Evolutionary conservation across 176 grass and related monocot genomes (phyloP), one percentile per base, ranked within the genome.

Genomic region (Puya raimondii): DNA sequence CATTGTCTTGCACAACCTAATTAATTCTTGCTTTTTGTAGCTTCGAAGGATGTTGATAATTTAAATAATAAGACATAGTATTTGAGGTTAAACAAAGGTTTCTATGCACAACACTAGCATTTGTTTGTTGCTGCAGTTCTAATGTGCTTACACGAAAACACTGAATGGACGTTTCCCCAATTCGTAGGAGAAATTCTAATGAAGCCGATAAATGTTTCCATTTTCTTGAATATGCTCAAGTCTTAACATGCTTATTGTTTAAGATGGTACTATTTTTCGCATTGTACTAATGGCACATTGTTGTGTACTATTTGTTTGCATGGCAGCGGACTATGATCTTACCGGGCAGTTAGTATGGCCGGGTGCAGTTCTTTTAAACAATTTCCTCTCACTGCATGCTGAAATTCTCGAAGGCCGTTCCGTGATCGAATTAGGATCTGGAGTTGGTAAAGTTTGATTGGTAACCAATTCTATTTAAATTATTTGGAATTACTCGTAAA

Each of bases 301-400:
- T 78, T 81, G 69, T 73, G 2, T 69, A 8, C 48, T 74, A 70
- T 26, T 64, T 53, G 21, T 72, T 72, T 78, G 67, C 65, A 21
- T 16, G 83, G 65, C 94, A 99, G 94, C 94, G 68, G 94, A 99
- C 80, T 99, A 83, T 80, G 94, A 92, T 79, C 94, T 99, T 63
- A 99, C 94, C 25, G 94, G 89, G 50, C 94, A 99, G 67, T 73
- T 93, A 79, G 89, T 97, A 49, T 93, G 94, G 86, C 89, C 94
- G 63, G 86, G 89, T 92, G 93, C 89, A 79, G 69, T 90, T 53
- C 61, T 97, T 18, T 86, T 97, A 84, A 97, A 97, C 68, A 85
- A 91, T 68, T 97, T 87, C 65, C 75, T 97, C 59, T 88, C 82
- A 71, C 74, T 80, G 64, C 90, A 97, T 84, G 84, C 82, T 57